These are phyloP conservation scores for Herpetomonas samuelpessoai DNA, from an alignment of 208 protist species.

Conservation along the genomic window DNA sequence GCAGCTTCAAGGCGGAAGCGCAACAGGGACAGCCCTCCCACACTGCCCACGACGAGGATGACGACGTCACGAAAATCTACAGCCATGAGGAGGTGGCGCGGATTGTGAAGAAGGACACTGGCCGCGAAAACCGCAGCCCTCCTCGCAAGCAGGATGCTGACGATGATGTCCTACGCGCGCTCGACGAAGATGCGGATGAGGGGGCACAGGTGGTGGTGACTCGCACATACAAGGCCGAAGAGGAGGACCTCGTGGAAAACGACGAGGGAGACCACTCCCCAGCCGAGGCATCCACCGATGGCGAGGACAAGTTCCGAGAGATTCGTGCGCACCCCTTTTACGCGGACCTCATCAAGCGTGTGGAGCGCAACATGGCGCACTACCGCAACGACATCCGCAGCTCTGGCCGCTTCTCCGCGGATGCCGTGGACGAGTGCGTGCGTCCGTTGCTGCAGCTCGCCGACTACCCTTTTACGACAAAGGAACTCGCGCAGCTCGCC, in stretches of 20 bases:
- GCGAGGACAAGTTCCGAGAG: conserved; percentile 24
- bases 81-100: conserved; percentile 51
- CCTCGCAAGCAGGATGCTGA: neutral
- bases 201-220: conserved; percentile 6
- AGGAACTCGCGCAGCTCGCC: conserved; percentile 56
- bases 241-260: conserved; percentile 6
- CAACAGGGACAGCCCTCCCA: conserved; percentile 9
- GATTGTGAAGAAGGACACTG: conserved; percentile 11
- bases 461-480: conserved; percentile 79
- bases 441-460: conserved; percentile 84
- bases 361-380: conserved; percentile 74
- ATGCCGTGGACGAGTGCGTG: conserved; percentile 74
- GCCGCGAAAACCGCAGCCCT: neutral
- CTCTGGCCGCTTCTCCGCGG: conserved; percentile 57
- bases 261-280: neutral
- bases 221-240: neutral
- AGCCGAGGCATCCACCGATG: neutral
- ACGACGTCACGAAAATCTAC: conserved; percentile 72
- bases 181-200: conserved; percentile 14
- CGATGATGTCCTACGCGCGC: conserved; percentile 16
- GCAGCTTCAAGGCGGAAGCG: conserved; percentile 40
- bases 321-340: conserved; percentile 80
- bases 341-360: conserved; percentile 57
- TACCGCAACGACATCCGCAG: conserved; percentile 68
- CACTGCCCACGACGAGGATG: conserved; percentile 20